Base-by-base conservation (phyloP, 768 basidiomycete species). In the Grammothele lineata region DNA sequence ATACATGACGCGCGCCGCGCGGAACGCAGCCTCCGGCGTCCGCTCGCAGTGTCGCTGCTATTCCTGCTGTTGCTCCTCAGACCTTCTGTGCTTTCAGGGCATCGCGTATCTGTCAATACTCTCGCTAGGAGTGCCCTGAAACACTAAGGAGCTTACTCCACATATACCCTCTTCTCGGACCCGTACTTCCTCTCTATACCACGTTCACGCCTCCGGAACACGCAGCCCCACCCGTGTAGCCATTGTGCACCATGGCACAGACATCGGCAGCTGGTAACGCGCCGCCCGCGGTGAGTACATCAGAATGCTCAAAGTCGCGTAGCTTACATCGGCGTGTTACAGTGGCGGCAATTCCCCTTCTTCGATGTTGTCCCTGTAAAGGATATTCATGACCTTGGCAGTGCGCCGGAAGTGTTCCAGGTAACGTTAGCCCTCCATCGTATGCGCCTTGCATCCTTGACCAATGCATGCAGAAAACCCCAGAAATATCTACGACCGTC, bases 341-440 rank as follows among this genome's bases (percentile, higher is more conserved):
- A 54, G 53, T 54, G 52, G 81, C 77, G 87, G 40, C 88, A 92
- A 60, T 95, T 95, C 70, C 73, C 82, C 3, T 96, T 96, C 79
- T 97, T 96, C 60, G 83, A 92, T 54, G 71, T 76, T 11, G 75
- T 80, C 4, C 77, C 81, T 10, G 81, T 93, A 52, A 90, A 83
- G 62, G 91, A 92, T 57, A 70, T 75, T 2, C 81, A 93, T 57
- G 87, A 95, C 61, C 70, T 89, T 12, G 76, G 79, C 2, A 80
- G 76, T 47, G 66, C 83, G 0, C 92, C 92, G 0, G 84, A 89
- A 44, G 75, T 92, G 19, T 81, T 95, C 75, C 84, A 84, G 64
- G 89, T 86, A 56, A 15, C 34, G 56, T 43, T 21, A n/a, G 11
- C 14, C 14, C 27, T 37, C 47, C 23, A 4, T 44, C 34, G n/a